A percentile compares a stretch with the other conserved stretches of the same genome.
phyloP scores from a whole-genome alignment of 2,329 filamentous ascomycete genomes.

The Colletotrichum acutatum region DNA sequence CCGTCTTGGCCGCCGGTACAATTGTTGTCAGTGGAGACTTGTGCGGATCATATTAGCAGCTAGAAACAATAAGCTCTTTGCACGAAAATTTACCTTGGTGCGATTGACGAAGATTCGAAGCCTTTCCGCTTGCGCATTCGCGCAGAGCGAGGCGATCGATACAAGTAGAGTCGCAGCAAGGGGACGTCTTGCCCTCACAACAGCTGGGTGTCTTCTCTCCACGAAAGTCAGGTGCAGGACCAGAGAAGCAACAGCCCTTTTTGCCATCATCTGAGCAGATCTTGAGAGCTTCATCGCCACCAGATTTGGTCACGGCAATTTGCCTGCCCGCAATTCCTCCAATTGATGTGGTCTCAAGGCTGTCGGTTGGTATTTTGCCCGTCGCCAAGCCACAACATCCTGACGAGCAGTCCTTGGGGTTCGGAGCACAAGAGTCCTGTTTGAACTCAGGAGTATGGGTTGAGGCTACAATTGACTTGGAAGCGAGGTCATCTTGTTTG shows the following conservation, averaged over 20 bases:
- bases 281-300: not conserved
- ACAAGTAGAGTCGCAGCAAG: constrained; percentile 56
- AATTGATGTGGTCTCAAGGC: not conserved
- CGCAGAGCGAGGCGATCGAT: constrained; percentile 56
- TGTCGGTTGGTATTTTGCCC: not conserved
- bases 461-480: not conserved
- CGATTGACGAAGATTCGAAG: constrained; percentile 14
- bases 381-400: not conserved
- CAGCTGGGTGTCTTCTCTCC: constrained; percentile 43
- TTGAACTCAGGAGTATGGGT: not conserved
- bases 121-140: constrained; percentile 45
- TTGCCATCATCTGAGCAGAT: not conserved
- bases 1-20: constrained; percentile 36
- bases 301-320: not conserved
- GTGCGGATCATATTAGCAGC: not conserved
- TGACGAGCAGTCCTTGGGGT: not conserved
- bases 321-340: not conserved
- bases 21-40: not conserved
- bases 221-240: not conserved
- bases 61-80: too few species aligned
- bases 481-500: not conserved
- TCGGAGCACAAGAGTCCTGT: not conserved
- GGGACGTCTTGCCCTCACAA: constrained; percentile 52
- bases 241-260: constrained; percentile 13
- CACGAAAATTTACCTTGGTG: not conserved